Evolutionary conservation across 192 early-diverging fungal species (phyloP).

Genomic region (Backusella australiensis): DNA sequence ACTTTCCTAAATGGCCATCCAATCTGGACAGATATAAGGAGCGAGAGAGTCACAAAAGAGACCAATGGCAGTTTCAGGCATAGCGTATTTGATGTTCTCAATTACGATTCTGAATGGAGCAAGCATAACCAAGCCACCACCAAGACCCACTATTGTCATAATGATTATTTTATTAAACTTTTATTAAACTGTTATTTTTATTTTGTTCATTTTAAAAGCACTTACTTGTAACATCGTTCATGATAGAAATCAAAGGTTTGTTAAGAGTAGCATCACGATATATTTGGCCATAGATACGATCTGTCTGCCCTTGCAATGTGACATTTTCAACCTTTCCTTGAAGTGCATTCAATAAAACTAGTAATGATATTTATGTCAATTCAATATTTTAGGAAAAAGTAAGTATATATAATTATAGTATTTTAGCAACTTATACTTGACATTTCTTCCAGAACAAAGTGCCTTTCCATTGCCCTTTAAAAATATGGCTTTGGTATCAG

Average conservation of each 20-base stretch:
- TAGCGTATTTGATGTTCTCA: constrained; percentile 92
- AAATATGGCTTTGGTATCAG: constrained; percentile 74
- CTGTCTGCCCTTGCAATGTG: neutral
- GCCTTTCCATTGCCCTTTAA: constrained; percentile 68
- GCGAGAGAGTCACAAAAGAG: constrained; percentile 97
- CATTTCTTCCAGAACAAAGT: constrained; percentile 93
- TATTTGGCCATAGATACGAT: constrained; percentile 83
- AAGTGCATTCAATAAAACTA: neutral
- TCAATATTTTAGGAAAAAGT: constrained; percentile 12
- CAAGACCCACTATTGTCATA: constrained; percentile 82
- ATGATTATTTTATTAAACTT: neutral
- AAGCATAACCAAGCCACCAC: constrained; percentile 91
- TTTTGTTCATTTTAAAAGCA: neutral
- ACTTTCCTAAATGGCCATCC: constrained; percentile 91
- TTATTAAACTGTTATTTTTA: neutral
- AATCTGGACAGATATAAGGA: constrained; percentile 94
- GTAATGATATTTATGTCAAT: constrained; percentile 18
- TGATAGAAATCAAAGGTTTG: constrained; percentile 87
- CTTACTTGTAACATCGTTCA: constrained; percentile 81
- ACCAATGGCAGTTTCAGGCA: constrained; percentile 96
- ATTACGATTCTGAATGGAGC: constrained; percentile 94
- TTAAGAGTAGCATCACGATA: constrained; percentile 82
- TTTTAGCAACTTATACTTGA: constrained; percentile 39
- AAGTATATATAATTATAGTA: too few relatives aligned
- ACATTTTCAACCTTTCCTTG: constrained; percentile 24